These are phyloP conservation scores for Mycena galopus DNA, from an alignment of 768 basidiomycete genomes.

Conservation along the genomic window DNA sequence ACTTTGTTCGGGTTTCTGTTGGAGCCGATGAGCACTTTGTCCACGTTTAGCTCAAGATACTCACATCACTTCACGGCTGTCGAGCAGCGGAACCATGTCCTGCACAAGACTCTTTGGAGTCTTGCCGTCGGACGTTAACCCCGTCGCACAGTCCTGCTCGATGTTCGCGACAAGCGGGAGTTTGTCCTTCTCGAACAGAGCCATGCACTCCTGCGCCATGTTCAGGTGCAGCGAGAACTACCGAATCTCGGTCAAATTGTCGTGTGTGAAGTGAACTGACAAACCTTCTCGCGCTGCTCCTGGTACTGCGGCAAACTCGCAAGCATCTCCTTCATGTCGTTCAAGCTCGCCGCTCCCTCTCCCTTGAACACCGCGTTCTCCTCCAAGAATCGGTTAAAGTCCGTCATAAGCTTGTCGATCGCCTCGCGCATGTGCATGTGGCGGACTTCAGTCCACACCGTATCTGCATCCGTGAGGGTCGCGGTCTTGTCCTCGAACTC, in stretches of 20 bases:
- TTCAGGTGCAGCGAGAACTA: conserved; percentile 97
- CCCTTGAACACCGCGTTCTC: conserved; percentile 97
- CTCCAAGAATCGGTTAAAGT: conserved; percentile 94
- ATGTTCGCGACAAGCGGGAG: conserved; percentile 86
- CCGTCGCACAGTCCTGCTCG: conserved; percentile 98
- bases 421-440: conserved; percentile 99
- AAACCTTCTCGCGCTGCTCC: conserved; percentile 93
- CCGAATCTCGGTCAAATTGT: neutral
- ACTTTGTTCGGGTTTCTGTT: conserved; percentile 91
- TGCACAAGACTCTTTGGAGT: conserved; percentile 95
- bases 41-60: conserved; percentile 38
- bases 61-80: conserved; percentile 87
- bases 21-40: conserved; percentile 1
- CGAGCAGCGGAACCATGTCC: conserved; percentile 98
- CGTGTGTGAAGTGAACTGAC: conserved; percentile 13
- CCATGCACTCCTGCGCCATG: conserved; percentile 99
- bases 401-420: conserved; percentile 95
- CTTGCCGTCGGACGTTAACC: conserved; percentile 91
- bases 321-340: conserved; percentile 99
- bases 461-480: conserved; percentile 86
- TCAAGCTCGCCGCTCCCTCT: conserved; percentile 87
- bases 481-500: conserved; percentile 91
- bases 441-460: conserved; percentile 91
- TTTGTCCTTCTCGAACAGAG: conserved; percentile 89
- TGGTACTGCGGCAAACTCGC: conserved; percentile 95